phyloP scores from a whole-genome alignment of 2,329 filamentous ascomycete species.

The Gliomastix tumulicola region DNA sequence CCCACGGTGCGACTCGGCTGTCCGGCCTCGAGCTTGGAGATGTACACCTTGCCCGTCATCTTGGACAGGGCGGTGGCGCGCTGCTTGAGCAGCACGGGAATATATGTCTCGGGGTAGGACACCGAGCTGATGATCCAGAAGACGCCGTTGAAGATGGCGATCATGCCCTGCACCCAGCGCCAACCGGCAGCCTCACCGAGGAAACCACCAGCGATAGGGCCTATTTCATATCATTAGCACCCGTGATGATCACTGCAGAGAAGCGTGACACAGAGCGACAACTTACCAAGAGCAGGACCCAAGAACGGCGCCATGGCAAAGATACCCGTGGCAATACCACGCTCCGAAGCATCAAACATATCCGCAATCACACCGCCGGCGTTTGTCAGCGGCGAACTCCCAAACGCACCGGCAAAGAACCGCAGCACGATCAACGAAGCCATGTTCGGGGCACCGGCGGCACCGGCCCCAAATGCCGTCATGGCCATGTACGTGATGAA shows the following conservation, averaged over 20 bases:
- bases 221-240: too few species aligned
- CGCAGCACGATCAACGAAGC: conserved; percentile 56
- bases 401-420: conserved; percentile 61
- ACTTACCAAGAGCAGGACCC: conserved; percentile 45
- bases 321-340: conserved; percentile 50
- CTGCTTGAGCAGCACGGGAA: conserved; percentile 46
- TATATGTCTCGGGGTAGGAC: conserved; percentile 53
- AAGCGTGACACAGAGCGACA: neutral
- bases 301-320: conserved; percentile 60
- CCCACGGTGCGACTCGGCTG: conserved; percentile 32
- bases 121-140: conserved; percentile 47
- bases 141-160: conserved; percentile 52
- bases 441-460: conserved; percentile 50
- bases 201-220: conserved; percentile 58
- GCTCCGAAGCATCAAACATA: conserved; percentile 47
- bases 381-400: conserved; percentile 55
- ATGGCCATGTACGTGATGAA: conserved; percentile 50
- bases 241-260: neutral
- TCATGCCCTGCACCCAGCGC: conserved; percentile 59
- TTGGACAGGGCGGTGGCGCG: conserved; percentile 43
- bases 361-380: conserved; percentile 58
- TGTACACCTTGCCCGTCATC: conserved; percentile 48
- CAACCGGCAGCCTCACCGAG: conserved; percentile 52
- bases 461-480: conserved; percentile 54
- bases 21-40: conserved; percentile 37